Evolutionary conservation across 495 filamentous ascomycete genomes (phyloP).

Genomic region (Penicillium verhagenii): DNA sequence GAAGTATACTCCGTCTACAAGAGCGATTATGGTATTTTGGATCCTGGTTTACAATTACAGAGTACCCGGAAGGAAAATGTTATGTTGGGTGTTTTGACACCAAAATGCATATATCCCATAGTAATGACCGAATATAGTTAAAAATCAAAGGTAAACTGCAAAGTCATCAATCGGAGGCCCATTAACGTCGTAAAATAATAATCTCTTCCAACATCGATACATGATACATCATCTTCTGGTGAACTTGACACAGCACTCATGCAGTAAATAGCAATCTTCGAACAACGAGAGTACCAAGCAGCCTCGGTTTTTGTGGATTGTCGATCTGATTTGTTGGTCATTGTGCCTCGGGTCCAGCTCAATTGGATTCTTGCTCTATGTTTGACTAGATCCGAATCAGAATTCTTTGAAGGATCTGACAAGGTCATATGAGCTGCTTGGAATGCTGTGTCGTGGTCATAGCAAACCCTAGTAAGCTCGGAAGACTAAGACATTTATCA

Average conservation of each 20-base stretch:
- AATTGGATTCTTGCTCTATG: neutral
- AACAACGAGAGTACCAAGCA: neutral
- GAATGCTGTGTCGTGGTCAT: neutral
- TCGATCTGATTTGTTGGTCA: neutral
- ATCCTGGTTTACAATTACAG: too few relatives aligned
- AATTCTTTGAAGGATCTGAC: neutral
- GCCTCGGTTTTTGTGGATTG: neutral
- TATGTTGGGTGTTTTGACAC: neutral
- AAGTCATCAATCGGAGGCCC: constrained; percentile 23
- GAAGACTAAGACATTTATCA: neutral
- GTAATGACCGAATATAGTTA: constrained; percentile 22
- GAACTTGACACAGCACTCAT: neutral
- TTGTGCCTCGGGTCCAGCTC: neutral
- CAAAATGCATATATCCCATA: neutral
- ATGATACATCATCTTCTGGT: constrained; percentile 19
- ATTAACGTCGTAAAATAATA: constrained; percentile 41
- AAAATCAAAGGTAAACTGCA: constrained; percentile 6
- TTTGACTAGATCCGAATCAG: neutral
- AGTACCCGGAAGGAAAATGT: neutral
- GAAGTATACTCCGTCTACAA: neutral
- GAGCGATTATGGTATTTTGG: too few relatives aligned
- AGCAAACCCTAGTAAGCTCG: neutral
- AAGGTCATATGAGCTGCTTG: neutral
- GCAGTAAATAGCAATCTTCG: neutral
- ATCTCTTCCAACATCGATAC: constrained; percentile 13